Percentiles rank a stretch among this genome's conserved stretches.
Conservation (phyloP, 805 yeast species). For the Isabelozyma heimii region DNA sequence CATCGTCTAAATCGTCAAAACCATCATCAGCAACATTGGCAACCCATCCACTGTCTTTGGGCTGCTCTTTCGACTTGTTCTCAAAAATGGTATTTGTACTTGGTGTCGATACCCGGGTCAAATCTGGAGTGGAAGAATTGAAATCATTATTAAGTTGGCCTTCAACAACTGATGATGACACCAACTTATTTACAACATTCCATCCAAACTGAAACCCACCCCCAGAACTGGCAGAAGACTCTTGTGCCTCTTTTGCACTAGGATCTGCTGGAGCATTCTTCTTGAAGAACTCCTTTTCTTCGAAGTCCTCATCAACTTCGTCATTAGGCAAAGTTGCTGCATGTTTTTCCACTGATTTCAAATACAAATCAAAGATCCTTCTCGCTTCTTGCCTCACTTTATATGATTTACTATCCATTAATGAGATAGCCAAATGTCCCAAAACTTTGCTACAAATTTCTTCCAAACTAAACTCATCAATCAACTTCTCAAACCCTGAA, state of each 20-base stretch:
- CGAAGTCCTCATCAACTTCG: slow-evolving; percentile 32
- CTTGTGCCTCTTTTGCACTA: slow-evolving; percentile 3
- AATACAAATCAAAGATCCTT: slow-evolving; percentile 59
- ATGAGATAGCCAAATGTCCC: slow-evolving; percentile 80
- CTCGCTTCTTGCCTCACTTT: slow-evolving; percentile 74
- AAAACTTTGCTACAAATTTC: slow-evolving; percentile 77
- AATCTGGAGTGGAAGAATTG: slow-evolving; percentile 36
- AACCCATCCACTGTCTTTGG: slow-evolving; percentile 1
- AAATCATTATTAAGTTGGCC: slow-evolving; percentile 37
- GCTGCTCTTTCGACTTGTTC: not conserved
- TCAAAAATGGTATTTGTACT: slow-evolving; percentile 4
- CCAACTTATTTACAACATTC: slow-evolving; percentile 35
- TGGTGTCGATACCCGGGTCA: slow-evolving; percentile 28
- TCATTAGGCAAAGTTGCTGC: slow-evolving; percentile 34
- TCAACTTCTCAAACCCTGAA: slow-evolving; percentile 63
- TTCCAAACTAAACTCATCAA: slow-evolving; percentile 66
- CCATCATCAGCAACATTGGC: slow-evolving; percentile 10
- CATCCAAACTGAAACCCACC: slow-evolving; percentile 32
- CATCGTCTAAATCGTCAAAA: slow-evolving; percentile 19
- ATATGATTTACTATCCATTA: slow-evolving; percentile 66
- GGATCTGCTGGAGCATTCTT: slow-evolving; percentile 17
- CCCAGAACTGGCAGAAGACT: slow-evolving; percentile 4
- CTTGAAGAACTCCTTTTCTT: slow-evolving; percentile 36
- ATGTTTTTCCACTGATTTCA: slow-evolving; percentile 36
- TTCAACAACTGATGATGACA: slow-evolving; percentile 24